Percentiles rank a stretch among this genome's conserved stretches.
Conservation (phyloP, 2,329 filamentous ascomycete species). For the Aspergillus aculeatinus region DNA sequence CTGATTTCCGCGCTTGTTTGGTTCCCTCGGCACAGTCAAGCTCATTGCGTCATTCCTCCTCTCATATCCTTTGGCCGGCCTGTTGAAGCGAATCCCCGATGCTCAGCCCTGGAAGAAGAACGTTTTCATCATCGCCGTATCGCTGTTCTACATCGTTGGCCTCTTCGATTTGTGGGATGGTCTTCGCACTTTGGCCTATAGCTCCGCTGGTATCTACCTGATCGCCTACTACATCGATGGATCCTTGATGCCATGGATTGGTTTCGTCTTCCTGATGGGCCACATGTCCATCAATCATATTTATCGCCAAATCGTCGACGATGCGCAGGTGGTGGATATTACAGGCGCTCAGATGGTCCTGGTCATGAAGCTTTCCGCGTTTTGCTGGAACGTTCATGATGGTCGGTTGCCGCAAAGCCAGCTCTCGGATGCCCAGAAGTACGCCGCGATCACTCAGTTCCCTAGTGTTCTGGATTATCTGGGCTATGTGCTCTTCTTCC, state of each 20-base stretch:
- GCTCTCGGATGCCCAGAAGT: slow-evolving; percentile 83
- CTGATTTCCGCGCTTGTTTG: not conserved
- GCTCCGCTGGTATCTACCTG: slow-evolving; percentile 73
- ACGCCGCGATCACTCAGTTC: slow-evolving; percentile 71
- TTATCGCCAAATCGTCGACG: slow-evolving; percentile 68
- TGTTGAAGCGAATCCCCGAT: slow-evolving; percentile 90
- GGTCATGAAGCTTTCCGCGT: slow-evolving; percentile 94
- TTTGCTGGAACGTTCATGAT: slow-evolving; percentile 98
- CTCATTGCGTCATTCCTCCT: slow-evolving; percentile 86
- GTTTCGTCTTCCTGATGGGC: slow-evolving; percentile 89
- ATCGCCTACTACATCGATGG: slow-evolving; percentile 82
- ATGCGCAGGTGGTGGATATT: slow-evolving; percentile 73
- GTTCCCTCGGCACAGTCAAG: slow-evolving; percentile 65
- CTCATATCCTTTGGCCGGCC: slow-evolving; percentile 84
- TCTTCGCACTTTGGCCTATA: slow-evolving; percentile 73
- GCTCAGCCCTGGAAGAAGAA: slow-evolving; percentile 81
- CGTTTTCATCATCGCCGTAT: slow-evolving; percentile 74
- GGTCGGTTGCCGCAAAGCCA: slow-evolving; percentile 75
- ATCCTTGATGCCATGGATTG: slow-evolving; percentile 96
- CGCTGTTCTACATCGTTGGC: slow-evolving; percentile 87
- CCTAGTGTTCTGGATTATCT: slow-evolving; percentile 77
- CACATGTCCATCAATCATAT: slow-evolving; percentile 94
- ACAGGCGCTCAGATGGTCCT: slow-evolving; percentile 96
- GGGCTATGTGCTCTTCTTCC: slow-evolving; percentile 94
- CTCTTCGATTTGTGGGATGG: slow-evolving; percentile 92